Conservation (phyloP, 805 yeast species). For the Starmera caribaea region DNA sequence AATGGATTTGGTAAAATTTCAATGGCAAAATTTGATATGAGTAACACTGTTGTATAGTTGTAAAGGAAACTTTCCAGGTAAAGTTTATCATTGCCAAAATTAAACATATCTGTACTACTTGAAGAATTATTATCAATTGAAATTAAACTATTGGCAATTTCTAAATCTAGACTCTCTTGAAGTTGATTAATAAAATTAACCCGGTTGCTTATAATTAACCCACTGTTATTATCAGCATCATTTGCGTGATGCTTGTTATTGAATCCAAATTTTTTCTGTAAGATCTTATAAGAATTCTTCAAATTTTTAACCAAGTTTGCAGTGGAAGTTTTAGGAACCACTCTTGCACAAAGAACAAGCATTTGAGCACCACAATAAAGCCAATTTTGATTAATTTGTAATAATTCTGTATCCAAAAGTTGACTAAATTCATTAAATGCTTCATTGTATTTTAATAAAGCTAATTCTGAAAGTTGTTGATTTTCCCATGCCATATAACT, state of each 20-base stretch:
- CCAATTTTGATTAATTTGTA: slow-evolving; percentile 23
- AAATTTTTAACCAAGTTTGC: slow-evolving; percentile 24
- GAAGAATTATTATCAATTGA: not conserved
- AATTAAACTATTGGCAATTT: slow-evolving; percentile 11
- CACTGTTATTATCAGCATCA: not conserved
- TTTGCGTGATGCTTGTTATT: not conserved
- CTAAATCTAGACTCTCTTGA: slow-evolving; percentile 17
- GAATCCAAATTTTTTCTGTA: slow-evolving; percentile 18
- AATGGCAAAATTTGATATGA: slow-evolving; percentile 23
- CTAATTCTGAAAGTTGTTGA: slow-evolving; percentile 14
- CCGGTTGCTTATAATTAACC: not conserved
- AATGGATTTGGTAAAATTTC: slow-evolving; percentile 33
- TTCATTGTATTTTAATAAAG: slow-evolving; percentile 16
- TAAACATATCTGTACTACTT: slow-evolving; percentile 1
- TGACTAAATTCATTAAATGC: slow-evolving; percentile 13
- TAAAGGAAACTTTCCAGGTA: slow-evolving; percentile 34
- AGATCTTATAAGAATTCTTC: slow-evolving; percentile 25
- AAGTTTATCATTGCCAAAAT: slow-evolving; percentile 19
- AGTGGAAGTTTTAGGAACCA: slow-evolving; percentile 17
- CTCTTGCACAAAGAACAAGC: slow-evolving; percentile 29
- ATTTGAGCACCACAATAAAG: slow-evolving; percentile 29
- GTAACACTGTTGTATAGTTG: slow-evolving; percentile 29
- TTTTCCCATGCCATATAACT: slow-evolving; percentile 25
- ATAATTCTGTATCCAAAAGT: not conserved
- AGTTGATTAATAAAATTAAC: slow-evolving; percentile 6